Conservation (phyloP, 441 rosid species). For the California macrophylla region DNA sequence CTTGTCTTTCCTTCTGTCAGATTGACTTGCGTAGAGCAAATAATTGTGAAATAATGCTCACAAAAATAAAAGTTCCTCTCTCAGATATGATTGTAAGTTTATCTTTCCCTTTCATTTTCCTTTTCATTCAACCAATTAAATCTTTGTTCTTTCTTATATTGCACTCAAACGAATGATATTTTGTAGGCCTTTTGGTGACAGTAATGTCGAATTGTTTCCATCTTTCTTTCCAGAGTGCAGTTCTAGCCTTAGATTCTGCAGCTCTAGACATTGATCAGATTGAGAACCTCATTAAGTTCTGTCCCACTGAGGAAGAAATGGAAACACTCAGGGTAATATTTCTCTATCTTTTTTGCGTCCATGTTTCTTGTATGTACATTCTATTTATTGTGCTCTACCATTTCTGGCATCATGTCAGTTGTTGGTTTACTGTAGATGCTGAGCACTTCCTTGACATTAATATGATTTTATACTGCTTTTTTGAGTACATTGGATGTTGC, state of each 20-base stretch:
- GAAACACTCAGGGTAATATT: constrained; percentile 62
- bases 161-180: background rate
- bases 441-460: too few species aligned
- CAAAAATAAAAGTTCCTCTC: constrained; percentile 86
- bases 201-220: constrained; percentile 11
- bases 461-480: too few species aligned
- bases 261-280: constrained; percentile 90
- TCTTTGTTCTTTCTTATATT: background rate
- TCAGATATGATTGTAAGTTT: constrained; percentile 87
- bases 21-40: constrained; percentile 94
- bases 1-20: constrained; percentile 36
- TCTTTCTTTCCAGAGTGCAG: constrained; percentile 55
- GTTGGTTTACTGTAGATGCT: too few species aligned
- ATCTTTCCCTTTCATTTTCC: constrained; percentile 18
- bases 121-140: background rate
- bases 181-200: background rate
- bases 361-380: background rate
- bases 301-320: constrained; percentile 95
- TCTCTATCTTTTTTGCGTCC: background rate
- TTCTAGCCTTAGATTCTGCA: constrained; percentile 82
- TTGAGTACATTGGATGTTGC: too few species aligned
- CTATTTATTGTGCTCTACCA: background rate
- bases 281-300: constrained; percentile 92
- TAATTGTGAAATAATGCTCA: constrained; percentile 96
- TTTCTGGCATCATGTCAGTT: background rate